These are phyloP conservation scores for Bauhinia variegata DNA, from an alignment of 306 rosid genomes.

Conservation along the genomic window DNA sequence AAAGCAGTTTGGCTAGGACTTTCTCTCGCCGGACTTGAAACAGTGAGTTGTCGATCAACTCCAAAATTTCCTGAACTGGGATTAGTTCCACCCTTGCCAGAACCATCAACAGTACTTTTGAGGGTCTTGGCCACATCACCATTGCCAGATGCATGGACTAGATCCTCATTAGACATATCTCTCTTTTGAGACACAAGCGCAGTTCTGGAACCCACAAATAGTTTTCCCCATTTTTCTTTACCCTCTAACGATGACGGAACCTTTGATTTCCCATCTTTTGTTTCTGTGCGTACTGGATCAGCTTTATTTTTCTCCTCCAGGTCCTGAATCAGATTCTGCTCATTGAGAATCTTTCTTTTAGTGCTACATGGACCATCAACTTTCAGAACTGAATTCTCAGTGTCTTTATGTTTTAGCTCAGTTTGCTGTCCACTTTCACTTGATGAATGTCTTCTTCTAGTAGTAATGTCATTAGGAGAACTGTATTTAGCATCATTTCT, in stretches of 20 bases:
- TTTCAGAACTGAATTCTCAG: conserved; percentile 49
- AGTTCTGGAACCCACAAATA: conserved; percentile 31
- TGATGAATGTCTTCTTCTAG: conserved; percentile 41
- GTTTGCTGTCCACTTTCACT: conserved; percentile 48
- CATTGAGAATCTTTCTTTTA: conserved; percentile 39
- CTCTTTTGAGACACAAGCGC: conserved; percentile 45
- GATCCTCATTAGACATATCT: conserved; percentile 34
- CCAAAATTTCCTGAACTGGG: conserved; percentile 36
- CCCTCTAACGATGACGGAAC: conserved; percentile 35
- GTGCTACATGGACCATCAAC: conserved; percentile 35
- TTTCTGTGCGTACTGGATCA: conserved; percentile 36
- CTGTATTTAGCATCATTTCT: conserved; percentile 37
- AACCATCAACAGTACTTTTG: conserved; percentile 42
- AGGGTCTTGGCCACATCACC: conserved; percentile 42
- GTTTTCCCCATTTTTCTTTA: conserved; percentile 43
- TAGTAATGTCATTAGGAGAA: conserved; percentile 34
- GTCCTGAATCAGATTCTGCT: conserved; percentile 44
- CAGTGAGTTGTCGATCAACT: conserved; percentile 45
- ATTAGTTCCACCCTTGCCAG: conserved; percentile 38
- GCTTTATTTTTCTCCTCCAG: conserved; percentile 44
- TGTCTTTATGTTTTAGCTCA: conserved; percentile 41
- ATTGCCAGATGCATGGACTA: conserved; percentile 38
- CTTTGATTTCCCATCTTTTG: conserved; percentile 49
- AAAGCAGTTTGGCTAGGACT: conserved; percentile 53
- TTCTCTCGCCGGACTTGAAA: conserved; percentile 48